These are phyloP conservation scores for Trichosporon sp. DNA, from an alignment of 1,284 basidiomycete species.

Conservation along the genomic window DNA sequence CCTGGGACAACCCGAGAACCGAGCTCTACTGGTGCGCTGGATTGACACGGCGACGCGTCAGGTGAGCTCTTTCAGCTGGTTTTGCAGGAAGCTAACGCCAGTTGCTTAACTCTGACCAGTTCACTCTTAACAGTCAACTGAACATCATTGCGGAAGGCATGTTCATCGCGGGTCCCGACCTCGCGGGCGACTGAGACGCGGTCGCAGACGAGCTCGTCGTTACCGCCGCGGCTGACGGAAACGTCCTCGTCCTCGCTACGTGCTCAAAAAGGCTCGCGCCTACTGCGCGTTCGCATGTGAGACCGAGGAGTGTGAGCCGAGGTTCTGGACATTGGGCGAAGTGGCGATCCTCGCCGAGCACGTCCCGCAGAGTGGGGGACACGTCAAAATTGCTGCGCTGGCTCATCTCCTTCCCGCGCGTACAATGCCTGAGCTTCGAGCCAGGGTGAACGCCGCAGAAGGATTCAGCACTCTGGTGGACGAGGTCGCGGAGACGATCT, in stretches of 20 bases:
- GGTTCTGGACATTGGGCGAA: not conserved
- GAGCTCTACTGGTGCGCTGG: not conserved
- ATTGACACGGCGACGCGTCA: not conserved
- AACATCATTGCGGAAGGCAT: not conserved
- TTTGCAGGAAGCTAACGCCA: not conserved
- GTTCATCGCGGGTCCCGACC: not conserved
- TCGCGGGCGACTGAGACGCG: not conserved
- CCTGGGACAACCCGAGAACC: not conserved
- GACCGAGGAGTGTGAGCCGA: not conserved
- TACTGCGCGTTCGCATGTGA: not conserved
- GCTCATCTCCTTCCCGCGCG: not conserved
- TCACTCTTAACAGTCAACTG: not conserved
- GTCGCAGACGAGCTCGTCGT: not conserved
- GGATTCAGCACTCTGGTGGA: not conserved
- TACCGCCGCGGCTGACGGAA: not conserved
- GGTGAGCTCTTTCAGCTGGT: not conserved
- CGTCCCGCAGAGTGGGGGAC: not conserved
- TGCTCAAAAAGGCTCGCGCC: not conserved
- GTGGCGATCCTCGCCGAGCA: not conserved
- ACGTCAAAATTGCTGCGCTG: not conserved
- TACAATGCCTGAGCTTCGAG: not conserved
- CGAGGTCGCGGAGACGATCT: not conserved
- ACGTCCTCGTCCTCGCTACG: too few species aligned
- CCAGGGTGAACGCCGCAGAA: not conserved
- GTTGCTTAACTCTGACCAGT: not conserved